phyloP scores from a whole-genome alignment of 2,329 filamentous ascomycete species.

The Beauveria sp. region DNA sequence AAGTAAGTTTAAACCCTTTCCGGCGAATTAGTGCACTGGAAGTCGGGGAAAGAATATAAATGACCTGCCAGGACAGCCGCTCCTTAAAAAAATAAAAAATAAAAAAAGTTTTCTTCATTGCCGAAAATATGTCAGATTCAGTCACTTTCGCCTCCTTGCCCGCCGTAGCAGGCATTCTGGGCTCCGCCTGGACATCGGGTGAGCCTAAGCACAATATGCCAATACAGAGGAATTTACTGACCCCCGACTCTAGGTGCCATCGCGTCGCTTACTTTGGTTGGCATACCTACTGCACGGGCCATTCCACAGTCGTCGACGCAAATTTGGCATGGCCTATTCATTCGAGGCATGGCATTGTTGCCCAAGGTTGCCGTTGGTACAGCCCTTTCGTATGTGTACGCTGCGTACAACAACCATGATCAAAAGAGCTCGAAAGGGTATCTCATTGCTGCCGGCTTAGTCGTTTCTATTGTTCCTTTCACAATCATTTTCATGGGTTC shows the following conservation, averaged over 20 bases:
- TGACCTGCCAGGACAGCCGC: background rate
- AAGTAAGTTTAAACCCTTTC: too few species aligned
- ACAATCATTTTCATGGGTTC: background rate
- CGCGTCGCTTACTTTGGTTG: background rate
- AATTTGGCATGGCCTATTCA: conserved; percentile 31
- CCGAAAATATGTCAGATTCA: background rate
- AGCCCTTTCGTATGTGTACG: conserved; percentile 26
- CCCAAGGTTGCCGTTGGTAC: conserved; percentile 26
- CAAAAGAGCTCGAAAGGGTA: background rate
- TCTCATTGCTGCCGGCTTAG: background rate
- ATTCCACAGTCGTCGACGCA: background rate
- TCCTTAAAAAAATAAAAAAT: background rate
- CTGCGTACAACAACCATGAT: conserved; percentile 21
- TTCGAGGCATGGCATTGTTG: conserved; percentile 27
- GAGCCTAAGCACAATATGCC: background rate
- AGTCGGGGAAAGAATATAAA: background rate
- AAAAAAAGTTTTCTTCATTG: background rate
- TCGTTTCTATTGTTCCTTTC: background rate
- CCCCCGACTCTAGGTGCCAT: background rate
- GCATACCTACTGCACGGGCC: background rate
- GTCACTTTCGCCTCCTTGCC: background rate
- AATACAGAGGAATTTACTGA: background rate
- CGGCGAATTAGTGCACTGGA: background rate
- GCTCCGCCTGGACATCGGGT: background rate
- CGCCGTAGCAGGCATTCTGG: background rate